phyloP scores from a whole-genome alignment of 208 protist genomes.

The Leishmania braziliensis region DNA sequence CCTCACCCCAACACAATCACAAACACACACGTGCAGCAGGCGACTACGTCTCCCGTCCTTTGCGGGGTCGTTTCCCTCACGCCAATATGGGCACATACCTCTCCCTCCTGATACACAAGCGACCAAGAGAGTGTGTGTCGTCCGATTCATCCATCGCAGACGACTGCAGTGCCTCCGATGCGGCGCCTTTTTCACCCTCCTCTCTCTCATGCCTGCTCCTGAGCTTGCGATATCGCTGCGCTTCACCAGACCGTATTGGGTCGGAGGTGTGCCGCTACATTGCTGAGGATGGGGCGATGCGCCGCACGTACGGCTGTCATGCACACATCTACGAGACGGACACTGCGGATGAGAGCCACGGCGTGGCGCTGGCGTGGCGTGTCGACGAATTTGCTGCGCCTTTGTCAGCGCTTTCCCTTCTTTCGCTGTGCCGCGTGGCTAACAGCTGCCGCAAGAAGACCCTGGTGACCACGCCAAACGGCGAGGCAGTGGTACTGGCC shows the following conservation, averaged over 20 bases:
- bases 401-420: slow-evolving; percentile 35
- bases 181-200: neutral
- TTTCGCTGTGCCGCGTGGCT: slow-evolving; percentile 74
- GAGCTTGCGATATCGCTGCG: slow-evolving; percentile 18
- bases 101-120: neutral
- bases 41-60: neutral
- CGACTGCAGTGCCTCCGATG: neutral
- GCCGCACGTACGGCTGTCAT: slow-evolving; percentile 69
- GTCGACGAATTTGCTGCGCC: slow-evolving; percentile 23
- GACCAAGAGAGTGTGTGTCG: neutral
- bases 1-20: neutral
- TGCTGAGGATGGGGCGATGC: slow-evolving; percentile 37
- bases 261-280: slow-evolving; percentile 43
- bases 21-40: neutral
- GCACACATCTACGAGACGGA: slow-evolving; percentile 64
- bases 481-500: slow-evolving; percentile 34
- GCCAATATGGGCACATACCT: neutral
- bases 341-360: slow-evolving; percentile 51
- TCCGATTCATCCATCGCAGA: neutral
- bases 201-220: slow-evolving; percentile 18
- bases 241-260: slow-evolving; percentile 5
- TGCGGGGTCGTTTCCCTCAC: neutral
- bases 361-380: slow-evolving; percentile 67
- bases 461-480: slow-evolving; percentile 33
- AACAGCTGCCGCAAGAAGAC: slow-evolving; percentile 74